Percentiles rank a stretch among this genome's conserved stretches.
These are phyloP conservation scores for Colletotrichum tropicicola DNA, from an alignment of 2,329 filamentous ascomycete species.

Conservation along the genomic window DNA sequence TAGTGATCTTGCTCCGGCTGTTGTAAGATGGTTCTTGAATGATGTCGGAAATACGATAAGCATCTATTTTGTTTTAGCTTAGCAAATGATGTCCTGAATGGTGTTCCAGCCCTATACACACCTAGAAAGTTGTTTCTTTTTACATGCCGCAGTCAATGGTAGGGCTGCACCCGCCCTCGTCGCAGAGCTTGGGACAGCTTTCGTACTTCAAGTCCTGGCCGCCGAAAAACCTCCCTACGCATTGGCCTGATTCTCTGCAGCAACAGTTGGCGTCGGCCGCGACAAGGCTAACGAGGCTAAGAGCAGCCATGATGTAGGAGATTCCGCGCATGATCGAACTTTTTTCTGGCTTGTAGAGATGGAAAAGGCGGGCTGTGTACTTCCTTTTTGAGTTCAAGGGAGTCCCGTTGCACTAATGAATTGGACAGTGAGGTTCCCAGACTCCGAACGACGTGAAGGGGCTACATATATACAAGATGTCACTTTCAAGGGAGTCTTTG, in stretches of 20 bases:
- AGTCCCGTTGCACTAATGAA: too few relatives aligned
- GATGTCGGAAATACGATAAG: too few relatives aligned
- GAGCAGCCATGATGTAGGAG: background rate
- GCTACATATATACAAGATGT: too few relatives aligned
- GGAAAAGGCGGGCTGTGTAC: too few relatives aligned
- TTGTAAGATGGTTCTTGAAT: too few relatives aligned
- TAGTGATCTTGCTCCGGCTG: too few relatives aligned
- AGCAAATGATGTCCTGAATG: too few relatives aligned
- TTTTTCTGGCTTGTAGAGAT: background rate
- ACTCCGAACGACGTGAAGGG: too few relatives aligned
- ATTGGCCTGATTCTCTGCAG: background rate
- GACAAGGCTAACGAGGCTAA: background rate
- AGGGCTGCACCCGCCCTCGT: background rate
- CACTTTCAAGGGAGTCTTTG: too few relatives aligned
- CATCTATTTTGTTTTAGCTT: too few relatives aligned
- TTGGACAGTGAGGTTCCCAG: too few relatives aligned
- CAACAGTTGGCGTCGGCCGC: background rate
- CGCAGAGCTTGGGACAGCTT: background rate
- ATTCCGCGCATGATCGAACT: background rate
- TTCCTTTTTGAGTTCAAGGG: too few relatives aligned
- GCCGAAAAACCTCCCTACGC: background rate
- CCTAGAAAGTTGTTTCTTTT: background rate
- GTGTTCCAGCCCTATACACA: background rate
- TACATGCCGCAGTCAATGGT: background rate
- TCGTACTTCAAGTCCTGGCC: background rate